A percentile compares a stretch with the other conserved stretches of the same genome.
Evolutionary conservation across 495 filamentous ascomycete genomes (phyloP).

Genomic region (Lasiosphaeris hirsuta): DNA sequence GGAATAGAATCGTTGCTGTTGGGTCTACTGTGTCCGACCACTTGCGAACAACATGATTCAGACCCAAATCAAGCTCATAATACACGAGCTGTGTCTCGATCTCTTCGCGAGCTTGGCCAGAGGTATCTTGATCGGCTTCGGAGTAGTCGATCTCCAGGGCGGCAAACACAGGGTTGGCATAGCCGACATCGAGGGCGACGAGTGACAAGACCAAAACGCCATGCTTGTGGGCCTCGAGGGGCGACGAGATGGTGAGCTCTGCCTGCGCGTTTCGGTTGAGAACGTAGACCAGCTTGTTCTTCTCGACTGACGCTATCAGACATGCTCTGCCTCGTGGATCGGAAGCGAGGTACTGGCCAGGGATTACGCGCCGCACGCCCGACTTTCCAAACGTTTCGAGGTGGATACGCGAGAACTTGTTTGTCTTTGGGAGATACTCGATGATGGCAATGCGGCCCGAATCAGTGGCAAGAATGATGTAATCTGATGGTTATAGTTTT

Average conservation of each 20-base stretch:
- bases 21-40: conserved; percentile 94
- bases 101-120: conserved; percentile 75
- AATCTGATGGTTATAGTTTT: conserved; percentile 66
- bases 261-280: conserved; percentile 92
- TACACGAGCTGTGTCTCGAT: conserved; percentile 90
- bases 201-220: conserved; percentile 87
- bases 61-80: conserved; percentile 92
- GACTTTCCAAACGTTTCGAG: conserved; percentile 98
- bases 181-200: conserved; percentile 85
- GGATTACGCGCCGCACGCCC: conserved; percentile 88
- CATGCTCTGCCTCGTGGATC: conserved; percentile 96
- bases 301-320: conserved; percentile 89
- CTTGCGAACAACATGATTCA: conserved; percentile 95
- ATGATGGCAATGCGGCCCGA: conserved; percentile 92
- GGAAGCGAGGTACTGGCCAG: conserved; percentile 89
- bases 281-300: conserved; percentile 99
- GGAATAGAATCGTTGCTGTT: conserved; percentile 84
- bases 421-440: conserved; percentile 84
- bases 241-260: conserved; percentile 93
- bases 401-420: conserved; percentile 84
- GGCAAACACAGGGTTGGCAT: conserved; percentile 95
- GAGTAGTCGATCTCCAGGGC: conserved; percentile 91
- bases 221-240: conserved; percentile 95
- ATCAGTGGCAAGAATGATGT: conserved; percentile 91
- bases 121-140: conserved; percentile 86